phyloP scores from a whole-genome alignment of 2,329 filamentous ascomycete genomes.

The Phaeosphaeria sp. region DNA sequence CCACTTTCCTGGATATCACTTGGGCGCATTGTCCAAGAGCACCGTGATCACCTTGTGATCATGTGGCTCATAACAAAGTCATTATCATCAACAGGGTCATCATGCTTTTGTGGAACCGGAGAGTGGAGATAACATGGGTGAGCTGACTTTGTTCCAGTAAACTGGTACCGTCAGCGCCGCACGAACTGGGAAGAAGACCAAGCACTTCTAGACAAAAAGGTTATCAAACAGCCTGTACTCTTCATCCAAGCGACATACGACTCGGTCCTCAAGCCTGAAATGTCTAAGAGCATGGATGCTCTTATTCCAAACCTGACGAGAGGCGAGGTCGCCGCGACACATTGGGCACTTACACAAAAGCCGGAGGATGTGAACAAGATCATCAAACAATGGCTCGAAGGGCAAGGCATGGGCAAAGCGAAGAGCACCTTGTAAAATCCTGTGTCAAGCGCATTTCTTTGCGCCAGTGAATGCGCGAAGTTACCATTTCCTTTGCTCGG shows the following conservation, averaged over 20 bases:
- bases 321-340: constrained; percentile 70
- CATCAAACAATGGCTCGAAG: constrained; percentile 71
- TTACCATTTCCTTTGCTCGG: neutral
- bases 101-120: neutral
- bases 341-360: constrained; percentile 85
- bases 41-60: neutral
- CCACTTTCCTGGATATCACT: neutral
- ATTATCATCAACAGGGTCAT: neutral
- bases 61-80: neutral
- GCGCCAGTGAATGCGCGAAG: neutral
- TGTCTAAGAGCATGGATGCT: constrained; percentile 75
- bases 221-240: constrained; percentile 62
- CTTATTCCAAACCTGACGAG: constrained; percentile 69
- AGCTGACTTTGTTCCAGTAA: constrained; percentile 56
- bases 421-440: constrained; percentile 52
- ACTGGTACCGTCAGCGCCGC: constrained; percentile 82
- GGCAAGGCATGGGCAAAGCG: constrained; percentile 55
- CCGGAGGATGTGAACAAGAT: constrained; percentile 72
- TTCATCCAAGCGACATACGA: constrained; percentile 78
- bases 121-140: neutral
- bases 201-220: constrained; percentile 38
- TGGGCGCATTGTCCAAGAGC: neutral
- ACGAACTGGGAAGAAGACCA: constrained; percentile 80
- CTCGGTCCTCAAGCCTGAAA: constrained; percentile 71
- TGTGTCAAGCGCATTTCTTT: neutral